Base-by-base conservation (phyloP, 2,329 filamentous ascomycete genomes). In the Diaporthe sp. region DNA sequence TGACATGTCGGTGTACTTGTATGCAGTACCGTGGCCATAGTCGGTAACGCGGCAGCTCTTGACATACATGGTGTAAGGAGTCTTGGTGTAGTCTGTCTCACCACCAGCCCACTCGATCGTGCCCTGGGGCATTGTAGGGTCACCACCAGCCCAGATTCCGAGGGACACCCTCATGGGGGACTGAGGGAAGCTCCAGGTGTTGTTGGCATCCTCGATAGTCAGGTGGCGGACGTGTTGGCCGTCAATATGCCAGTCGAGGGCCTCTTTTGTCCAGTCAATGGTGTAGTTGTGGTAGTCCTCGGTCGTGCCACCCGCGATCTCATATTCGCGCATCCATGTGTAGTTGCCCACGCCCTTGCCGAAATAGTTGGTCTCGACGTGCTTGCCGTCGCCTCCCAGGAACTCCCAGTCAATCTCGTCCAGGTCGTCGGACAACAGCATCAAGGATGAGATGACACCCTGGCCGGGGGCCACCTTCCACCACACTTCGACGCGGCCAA, bases 371-470 rank as follows among this genome's bases (percentile, higher is more conserved):
- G 91, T 93, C 79, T 94, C 89, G 12, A 90, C 93, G 47, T 88
- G 85, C 22, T 87, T 90, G 73, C 86, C 84, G 81, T 94, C 92
- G 74, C 89, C 89, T 61, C 94, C 94, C 75, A 95, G 88, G 81
- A 94, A 94, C 82, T 97, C 94, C 91, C 94, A 96, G 82, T 98
- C 95, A 55, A 98, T 92, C 85, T 98, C 95, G 82, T 98, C 95
- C 20, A 96, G 88, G 80, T 95, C 93, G 79, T 97, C 93, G 70
- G 94, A 96, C 78, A 97, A 89, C 83, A 96, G 89, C 82, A 98
- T 96, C 81, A 97, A 92, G 77, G 94, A 92, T 81, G 92, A 95
- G 80, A 98, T 91, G 77, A 98, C 92, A 71, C 95, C 95, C 10
- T 86, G 86, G 25, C 95, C 95, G 1, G 87, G 85, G 0, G 95